Evolutionary conservation across 495 filamentous ascomycete genomes (phyloP).

Genomic region (Trichocladium antarcticum): DNA sequence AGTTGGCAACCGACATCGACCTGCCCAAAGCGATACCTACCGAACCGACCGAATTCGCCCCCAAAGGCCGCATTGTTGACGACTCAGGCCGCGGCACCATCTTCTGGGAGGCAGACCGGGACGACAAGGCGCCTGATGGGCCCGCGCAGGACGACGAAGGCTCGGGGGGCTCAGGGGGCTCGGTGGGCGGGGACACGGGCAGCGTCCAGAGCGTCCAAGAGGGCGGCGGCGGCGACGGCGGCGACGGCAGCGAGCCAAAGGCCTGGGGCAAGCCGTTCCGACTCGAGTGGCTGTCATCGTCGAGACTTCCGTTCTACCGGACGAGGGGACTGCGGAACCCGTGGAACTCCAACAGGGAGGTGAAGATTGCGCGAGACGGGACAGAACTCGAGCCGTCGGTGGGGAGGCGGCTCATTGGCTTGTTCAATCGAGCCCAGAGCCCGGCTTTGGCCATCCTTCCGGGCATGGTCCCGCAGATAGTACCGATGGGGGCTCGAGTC

Average conservation of each 20-base stretch:
- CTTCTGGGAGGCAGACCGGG: conserved; percentile 84
- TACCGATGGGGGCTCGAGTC: conserved; percentile 3
- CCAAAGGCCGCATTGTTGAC: conserved; percentile 81
- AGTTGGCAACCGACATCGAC: conserved; percentile 48
- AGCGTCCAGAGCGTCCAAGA: conserved; percentile 32
- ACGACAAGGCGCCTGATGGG: conserved; percentile 29
- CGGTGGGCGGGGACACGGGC: conserved; percentile 21
- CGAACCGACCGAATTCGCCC: conserved; percentile 66
- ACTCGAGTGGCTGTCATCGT: conserved; percentile 84
- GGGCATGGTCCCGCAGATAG: conserved; percentile 2
- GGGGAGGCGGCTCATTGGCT: conserved; percentile 61
- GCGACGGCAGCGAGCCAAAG: conserved; percentile 36
- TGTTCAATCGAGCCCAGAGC: conserved; percentile 56
- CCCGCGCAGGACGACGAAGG: conserved; percentile 33
- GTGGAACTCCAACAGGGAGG: conserved; percentile 92
- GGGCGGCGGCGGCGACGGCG: conserved; percentile 29
- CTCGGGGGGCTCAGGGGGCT: conserved; percentile 26
- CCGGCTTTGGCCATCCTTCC: conserved; percentile 23
- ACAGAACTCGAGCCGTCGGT: conserved; percentile 84
- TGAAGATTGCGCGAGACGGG: conserved; percentile 93
- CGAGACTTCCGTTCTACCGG: conserved; percentile 78
- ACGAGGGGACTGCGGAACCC: conserved; percentile 85
- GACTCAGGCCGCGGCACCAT: conserved; percentile 88
- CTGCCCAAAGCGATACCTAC: conserved; percentile 67
- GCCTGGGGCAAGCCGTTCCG: conserved; percentile 88